A percentile compares a stretch with the other conserved stretches of the same genome.
These are phyloP conservation scores for Globisporangium nodosum DNA, from an alignment of 352 stramenopile genomes.

Conservation along the genomic window DNA sequence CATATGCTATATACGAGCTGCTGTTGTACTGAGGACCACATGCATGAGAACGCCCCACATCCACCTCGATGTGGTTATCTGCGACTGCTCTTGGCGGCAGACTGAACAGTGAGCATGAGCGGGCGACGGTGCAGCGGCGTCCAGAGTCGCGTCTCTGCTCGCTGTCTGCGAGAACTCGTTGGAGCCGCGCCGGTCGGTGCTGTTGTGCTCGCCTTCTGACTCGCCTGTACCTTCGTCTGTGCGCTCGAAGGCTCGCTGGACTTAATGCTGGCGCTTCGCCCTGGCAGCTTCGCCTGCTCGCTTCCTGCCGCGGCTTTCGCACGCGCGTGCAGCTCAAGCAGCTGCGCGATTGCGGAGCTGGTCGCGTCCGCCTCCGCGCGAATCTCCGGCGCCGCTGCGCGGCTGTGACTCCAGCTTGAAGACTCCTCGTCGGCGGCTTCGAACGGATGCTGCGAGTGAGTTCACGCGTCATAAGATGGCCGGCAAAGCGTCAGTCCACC, in stretches of 20 bases:
- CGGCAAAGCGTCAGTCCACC: too few relatives aligned
- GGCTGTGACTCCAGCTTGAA: not conserved
- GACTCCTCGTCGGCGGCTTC: constrained; percentile 11
- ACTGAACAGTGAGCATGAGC: not conserved
- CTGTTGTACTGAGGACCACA: too few relatives aligned
- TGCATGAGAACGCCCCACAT: not conserved
- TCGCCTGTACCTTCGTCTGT: not conserved
- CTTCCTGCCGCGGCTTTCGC: constrained; percentile 1
- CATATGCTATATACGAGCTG: too few relatives aligned
- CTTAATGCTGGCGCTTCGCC: not conserved
- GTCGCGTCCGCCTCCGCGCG: not conserved
- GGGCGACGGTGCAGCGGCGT: constrained; percentile 20
- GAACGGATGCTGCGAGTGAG: constrained; percentile 9
- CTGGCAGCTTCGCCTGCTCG: not conserved
- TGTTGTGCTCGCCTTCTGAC: not conserved
- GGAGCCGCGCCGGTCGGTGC: not conserved
- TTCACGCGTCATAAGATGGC: not conserved
- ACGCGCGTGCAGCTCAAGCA: constrained; percentile 10
- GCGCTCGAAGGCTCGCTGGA: not conserved
- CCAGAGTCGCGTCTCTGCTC: constrained; percentile 12
- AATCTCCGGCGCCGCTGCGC: not conserved
- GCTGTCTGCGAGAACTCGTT: not conserved
- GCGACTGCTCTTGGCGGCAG: not conserved
- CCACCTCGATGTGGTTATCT: not conserved
- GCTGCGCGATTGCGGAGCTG: constrained; percentile 31